These are phyloP conservation scores for Maudiozyma humilis DNA, from an alignment of 1,139 yeast genomes.

Conservation along the genomic window DNA sequence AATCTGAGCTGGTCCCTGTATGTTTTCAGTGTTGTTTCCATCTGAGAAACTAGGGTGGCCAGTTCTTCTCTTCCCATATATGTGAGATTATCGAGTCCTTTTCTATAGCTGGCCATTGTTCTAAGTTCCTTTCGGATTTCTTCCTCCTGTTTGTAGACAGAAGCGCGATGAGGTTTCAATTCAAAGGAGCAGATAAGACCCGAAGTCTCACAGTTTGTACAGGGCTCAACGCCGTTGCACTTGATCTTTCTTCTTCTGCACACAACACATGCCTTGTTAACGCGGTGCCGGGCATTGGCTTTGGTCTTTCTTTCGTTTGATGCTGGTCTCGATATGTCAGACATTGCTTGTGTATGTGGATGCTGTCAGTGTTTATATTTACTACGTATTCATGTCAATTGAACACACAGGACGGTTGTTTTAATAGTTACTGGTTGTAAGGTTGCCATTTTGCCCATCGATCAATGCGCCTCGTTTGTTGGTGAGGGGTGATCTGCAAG, in stretches of 20 bases:
- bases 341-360: not conserved
- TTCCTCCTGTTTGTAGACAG: slow-evolving; percentile 6
- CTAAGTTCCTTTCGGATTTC: slow-evolving; percentile 8
- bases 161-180: not conserved
- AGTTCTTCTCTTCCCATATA: not conserved
- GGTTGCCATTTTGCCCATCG: too few relatives aligned
- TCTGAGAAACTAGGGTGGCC: not conserved
- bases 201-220: slow-evolving; percentile 9
- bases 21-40: slow-evolving; percentile 5
- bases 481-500: too few relatives aligned
- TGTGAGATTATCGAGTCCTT: slow-evolving; percentile 1
- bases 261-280: slow-evolving; percentile 12
- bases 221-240: slow-evolving; percentile 14
- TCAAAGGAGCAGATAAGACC: slow-evolving; percentile 5
- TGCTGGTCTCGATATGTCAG: not conserved
- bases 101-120: slow-evolving; percentile 1
- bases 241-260: slow-evolving; percentile 14
- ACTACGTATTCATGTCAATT: too few relatives aligned
- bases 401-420: too few relatives aligned
- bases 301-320: not conserved
- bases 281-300: slow-evolving; percentile 2
- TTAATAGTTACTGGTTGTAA: too few relatives aligned
- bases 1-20: slow-evolving; percentile 6
- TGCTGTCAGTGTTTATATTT: not conserved
- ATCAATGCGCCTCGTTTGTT: too few relatives aligned